Conservation (phyloP, 1,284 basidiomycete genomes). For the Pseudozyma sp. region DNA sequence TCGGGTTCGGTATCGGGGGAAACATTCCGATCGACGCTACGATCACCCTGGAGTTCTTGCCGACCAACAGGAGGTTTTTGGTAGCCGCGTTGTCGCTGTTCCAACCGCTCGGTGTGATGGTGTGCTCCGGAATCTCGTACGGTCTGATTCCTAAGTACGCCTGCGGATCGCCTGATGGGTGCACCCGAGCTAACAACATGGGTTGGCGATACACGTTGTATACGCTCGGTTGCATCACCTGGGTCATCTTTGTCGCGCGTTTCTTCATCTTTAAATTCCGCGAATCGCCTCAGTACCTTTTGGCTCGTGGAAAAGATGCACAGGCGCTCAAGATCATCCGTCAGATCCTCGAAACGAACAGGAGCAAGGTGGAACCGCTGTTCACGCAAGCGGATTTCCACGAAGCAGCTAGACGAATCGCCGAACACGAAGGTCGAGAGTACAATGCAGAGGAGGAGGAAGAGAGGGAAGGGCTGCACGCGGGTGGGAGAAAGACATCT, state of each 20-base stretch:
- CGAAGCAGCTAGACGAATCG: slow-evolving; percentile 63
- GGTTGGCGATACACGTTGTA: slow-evolving; percentile 66
- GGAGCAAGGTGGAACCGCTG: slow-evolving; percentile 60
- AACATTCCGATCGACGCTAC: slow-evolving; percentile 64
- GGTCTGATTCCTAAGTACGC: slow-evolving; percentile 58
- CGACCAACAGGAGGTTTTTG: slow-evolving; percentile 52
- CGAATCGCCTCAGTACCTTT: slow-evolving; percentile 64
- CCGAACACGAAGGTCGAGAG: slow-evolving; percentile 19
- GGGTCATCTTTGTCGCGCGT: slow-evolving; percentile 62
- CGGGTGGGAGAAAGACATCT: slow-evolving; percentile 7
- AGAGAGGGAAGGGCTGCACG: slow-evolving; percentile 23
- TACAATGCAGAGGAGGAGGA: slow-evolving; percentile 23
- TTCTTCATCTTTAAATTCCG: slow-evolving; percentile 62
- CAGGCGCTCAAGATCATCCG: slow-evolving; percentile 53
- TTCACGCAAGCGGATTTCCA: slow-evolving; percentile 69
- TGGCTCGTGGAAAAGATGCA: slow-evolving; percentile 55
- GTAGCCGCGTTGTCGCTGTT: slow-evolving; percentile 59
- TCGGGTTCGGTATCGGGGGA: slow-evolving; percentile 61
- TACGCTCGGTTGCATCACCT: slow-evolving; percentile 62
- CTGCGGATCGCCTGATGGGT: slow-evolving; percentile 45
- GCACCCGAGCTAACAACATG: slow-evolving; percentile 54
- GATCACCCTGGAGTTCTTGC: slow-evolving; percentile 61
- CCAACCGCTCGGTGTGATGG: slow-evolving; percentile 64
- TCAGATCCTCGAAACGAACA: slow-evolving; percentile 65
- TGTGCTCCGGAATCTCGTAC: slow-evolving; percentile 61